Base-by-base conservation (phyloP, 768 basidiomycete species). In the Pulveroboletus sp. region DNA sequence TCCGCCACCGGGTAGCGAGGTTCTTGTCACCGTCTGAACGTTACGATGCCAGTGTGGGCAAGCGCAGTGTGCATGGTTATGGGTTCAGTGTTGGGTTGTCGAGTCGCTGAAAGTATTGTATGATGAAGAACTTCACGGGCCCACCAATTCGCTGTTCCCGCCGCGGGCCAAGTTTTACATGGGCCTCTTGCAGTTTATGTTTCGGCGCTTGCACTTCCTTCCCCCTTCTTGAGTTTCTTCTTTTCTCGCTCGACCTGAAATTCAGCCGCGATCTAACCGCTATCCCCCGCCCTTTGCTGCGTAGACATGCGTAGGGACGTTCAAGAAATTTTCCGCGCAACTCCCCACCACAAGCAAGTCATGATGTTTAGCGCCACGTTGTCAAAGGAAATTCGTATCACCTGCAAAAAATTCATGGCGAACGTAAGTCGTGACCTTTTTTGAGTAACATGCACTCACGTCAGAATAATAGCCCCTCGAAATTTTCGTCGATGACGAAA, bases 311-410 rank as follows among this genome's bases (percentile, higher is more conserved):
- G 97, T 76, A 92, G 97, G 66, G 97, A 99, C 69, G 95, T 99
- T 56, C 97, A 99, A 84, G 97, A 99, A 76, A 98, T 99, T 63
- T 99, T 98, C 82, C 87, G 95, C 62, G 82, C 92, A 16, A 98
- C 97, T 17, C 97, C 97, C 43, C 95, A 97, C 72, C 94, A 97
- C 81, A 99, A 99, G 77, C 95, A 99, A 79, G 97, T 99, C 59
- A 99, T 99, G 97, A 99, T 99, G 97, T 99, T 99, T 79, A 95
- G 93, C 61, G 97, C 97, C 34, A 99, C 97, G 1, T 74, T 99
- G 52, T 84, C 92, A 49, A 98, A 99, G 77, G 97, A 98, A 57
- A 95, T 99, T 50, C 81, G 97, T 49, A 79, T 85, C 7, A 98
- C 97, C 0, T 99, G 97, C 83, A 98, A 98, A 75, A 98, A 99